Conservation (phyloP, 1,284 basidiomycete genomes). For the Tilletia caries region DNA sequence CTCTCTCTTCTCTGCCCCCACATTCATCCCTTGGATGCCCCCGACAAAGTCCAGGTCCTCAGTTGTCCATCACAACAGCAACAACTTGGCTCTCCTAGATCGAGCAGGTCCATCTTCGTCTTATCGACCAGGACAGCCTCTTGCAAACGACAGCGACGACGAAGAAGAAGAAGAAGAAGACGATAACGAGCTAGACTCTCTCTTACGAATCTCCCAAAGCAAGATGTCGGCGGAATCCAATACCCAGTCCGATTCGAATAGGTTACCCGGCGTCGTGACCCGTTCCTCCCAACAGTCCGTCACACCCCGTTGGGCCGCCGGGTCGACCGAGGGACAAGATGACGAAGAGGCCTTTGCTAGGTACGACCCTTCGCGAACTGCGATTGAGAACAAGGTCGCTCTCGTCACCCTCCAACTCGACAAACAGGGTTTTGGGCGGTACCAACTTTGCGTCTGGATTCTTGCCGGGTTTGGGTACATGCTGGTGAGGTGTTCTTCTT, state of each 20-base stretch:
- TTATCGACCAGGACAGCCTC: too few species aligned
- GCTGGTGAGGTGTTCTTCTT: neutral
- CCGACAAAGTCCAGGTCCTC: too few species aligned
- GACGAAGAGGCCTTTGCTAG: neutral
- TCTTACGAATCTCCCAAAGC: neutral
- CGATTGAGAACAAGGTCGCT: constrained; percentile 9
- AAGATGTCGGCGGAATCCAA: too few species aligned
- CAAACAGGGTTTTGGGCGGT: constrained; percentile 11
- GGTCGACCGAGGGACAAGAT: neutral
- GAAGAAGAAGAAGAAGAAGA: neutral
- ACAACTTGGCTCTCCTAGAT: too few species aligned
- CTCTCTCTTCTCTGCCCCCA: too few species aligned
- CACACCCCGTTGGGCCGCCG: too few species aligned
- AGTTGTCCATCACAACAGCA: too few species aligned
- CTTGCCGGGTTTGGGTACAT: constrained; percentile 12
- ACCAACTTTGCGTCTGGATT: constrained; percentile 8
- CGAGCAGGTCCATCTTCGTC: too few species aligned
- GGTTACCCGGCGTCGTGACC: too few species aligned
- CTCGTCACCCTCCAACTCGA: constrained; percentile 11
- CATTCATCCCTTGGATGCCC: neutral
- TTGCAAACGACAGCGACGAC: neutral
- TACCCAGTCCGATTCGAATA: too few species aligned
- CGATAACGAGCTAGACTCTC: neutral
- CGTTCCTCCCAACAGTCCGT: too few species aligned
- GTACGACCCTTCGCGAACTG: constrained; percentile 3